These are phyloP conservation scores for Neckera pumila DNA, from an alignment of 225 moss, liverwort and hornwort genomes.

Conservation along the genomic window DNA sequence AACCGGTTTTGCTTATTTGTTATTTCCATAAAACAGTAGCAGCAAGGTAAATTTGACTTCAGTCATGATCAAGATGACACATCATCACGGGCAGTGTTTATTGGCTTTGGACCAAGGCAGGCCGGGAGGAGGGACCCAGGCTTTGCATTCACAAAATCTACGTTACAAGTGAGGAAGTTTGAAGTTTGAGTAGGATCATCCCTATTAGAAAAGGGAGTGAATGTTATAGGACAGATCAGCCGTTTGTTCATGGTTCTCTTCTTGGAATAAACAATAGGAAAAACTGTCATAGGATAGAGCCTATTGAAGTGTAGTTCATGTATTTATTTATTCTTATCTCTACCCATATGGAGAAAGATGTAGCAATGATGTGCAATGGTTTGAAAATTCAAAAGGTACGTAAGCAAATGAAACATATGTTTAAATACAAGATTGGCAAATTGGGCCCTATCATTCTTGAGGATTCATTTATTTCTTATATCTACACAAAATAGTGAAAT, in stretches of 20 bases:
- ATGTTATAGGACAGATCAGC: background rate
- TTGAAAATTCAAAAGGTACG: background rate
- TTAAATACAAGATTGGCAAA: background rate
- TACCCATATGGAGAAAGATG: accelerated
- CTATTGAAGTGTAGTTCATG: background rate
- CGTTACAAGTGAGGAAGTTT: background rate
- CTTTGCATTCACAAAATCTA: background rate
- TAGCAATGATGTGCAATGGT: background rate
- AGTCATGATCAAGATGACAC: background rate
- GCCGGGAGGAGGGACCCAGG: accelerated
- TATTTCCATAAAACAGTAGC: background rate
- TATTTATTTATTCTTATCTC: too few relatives aligned
- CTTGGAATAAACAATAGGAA: too few relatives aligned
- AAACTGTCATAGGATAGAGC: background rate
- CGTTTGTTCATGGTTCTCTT: too few relatives aligned
- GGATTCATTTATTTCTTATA: too few relatives aligned
- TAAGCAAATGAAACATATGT: background rate
- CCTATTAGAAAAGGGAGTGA: background rate
- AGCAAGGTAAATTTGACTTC: background rate
- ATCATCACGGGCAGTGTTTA: background rate
- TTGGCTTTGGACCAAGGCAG: background rate
- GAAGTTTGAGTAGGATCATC: background rate
- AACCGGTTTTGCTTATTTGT: background rate
- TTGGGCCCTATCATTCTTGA: background rate
- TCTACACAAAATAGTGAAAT: too few relatives aligned